Percentiles rank a stretch among this genome's conserved stretches.
Evolutionary conservation across 2,329 filamentous ascomycete species (phyloP).

Genomic region (Neofusicoccum cordaticola): DNA sequence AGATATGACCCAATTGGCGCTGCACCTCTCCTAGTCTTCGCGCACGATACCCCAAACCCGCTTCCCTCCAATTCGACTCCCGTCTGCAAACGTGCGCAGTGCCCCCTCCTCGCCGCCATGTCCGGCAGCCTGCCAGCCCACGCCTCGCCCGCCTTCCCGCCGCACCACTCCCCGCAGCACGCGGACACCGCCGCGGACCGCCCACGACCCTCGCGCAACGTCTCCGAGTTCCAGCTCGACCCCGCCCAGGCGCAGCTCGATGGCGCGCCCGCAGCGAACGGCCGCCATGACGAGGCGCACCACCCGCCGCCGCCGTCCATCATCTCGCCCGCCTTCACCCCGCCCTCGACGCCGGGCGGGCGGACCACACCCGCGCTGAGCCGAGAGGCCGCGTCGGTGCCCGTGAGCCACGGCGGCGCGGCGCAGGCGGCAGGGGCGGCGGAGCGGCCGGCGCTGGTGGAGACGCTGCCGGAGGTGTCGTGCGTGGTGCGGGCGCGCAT

Average conservation of each 20-base stretch:
- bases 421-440: background rate
- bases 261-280: background rate
- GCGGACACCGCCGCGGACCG: conserved; percentile 33
- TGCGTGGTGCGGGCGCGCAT: conserved; percentile 94
- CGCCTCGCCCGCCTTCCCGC: conserved; percentile 50
- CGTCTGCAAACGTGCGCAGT: background rate
- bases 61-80: background rate
- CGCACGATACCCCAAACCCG: background rate
- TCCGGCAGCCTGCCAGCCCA: conserved; percentile 44
- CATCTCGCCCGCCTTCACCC: conserved; percentile 47
- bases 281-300: background rate
- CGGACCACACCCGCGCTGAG: conserved; percentile 29
- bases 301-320: conserved; percentile 39
- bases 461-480: conserved; percentile 77
- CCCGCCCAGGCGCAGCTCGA: conserved; percentile 21
- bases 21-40: background rate
- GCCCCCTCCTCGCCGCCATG: background rate
- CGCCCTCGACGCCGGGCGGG: conserved; percentile 27
- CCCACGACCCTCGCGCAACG: conserved; percentile 32
- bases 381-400: conserved; percentile 39
- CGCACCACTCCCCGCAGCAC: conserved; percentile 53
- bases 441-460: conserved; percentile 62
- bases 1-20: background rate
- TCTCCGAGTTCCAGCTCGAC: conserved; percentile 37
- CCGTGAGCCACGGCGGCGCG: conserved; percentile 38